Base-by-base conservation (phyloP, 2,329 filamentous ascomycete genomes). In the Penicillium hesseltinei region DNA sequence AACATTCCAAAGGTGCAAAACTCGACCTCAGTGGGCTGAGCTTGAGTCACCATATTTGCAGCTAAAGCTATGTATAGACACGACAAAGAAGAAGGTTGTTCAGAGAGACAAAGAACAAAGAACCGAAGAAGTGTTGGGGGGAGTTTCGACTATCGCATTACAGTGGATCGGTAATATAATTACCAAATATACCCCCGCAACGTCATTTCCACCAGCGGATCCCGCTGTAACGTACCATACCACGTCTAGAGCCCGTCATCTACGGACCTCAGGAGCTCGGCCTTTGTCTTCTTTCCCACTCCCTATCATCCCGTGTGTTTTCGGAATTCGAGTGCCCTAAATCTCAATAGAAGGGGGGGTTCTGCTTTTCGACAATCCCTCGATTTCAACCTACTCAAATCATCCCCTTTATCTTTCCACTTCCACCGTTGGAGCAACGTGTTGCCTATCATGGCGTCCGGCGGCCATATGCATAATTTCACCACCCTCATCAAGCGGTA, bases 401-500 rank as follows among this genome's bases (percentile, higher is more conserved):
- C 11, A 8, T 42, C 40, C 35, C 17, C 35, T 53, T 45, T 15
- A n/a, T 33, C 51, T 52, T 39, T 50, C 49, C 36, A 33, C 48
- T 54, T 44, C 53, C n/a, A 44, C 25, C 38, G 50, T 53, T 58
- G 35, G 39, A 64, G 57, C 65, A 59, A 66, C 63, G 60, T 65
- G 62, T 66, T 64, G 64, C 62, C 64, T 54, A 59, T 48, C 58
- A 92, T 92, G 89, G 85, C 88, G 65, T 80, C 86, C 54, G 72
- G 72, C 62, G 90, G 84, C 78, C 90, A 92, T 70, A 97, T 97
- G 91, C 88, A 97, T 78, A 97, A 96, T 74, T 81, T 99, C 62
- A 95, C 92, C 36, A 99, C 94, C 54, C 85, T 99, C 71, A 97
- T 99, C 81, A 99, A 99, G 84, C 87, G 94, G 94, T 97, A 84